Evolutionary conservation across 164 flowering plant species (phyloP).

Genomic region (Warburgia ugandensis): DNA sequence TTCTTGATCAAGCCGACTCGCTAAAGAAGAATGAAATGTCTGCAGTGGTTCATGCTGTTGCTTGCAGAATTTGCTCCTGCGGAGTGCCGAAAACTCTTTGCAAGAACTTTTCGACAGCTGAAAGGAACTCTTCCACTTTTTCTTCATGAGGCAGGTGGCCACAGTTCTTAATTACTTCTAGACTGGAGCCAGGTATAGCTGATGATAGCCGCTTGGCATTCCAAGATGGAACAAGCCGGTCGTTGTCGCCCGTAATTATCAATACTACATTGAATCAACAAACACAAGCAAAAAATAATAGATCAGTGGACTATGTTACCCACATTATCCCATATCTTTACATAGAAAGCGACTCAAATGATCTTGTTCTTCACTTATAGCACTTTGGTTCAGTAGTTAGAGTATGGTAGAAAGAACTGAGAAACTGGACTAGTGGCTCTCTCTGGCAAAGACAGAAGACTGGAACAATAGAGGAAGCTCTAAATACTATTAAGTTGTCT

Average conservation of each 20-base stretch:
- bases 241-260: conserved; percentile 76
- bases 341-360: too few relatives aligned
- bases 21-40: too few relatives aligned
- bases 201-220: conserved; percentile 63
- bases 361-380: too few relatives aligned
- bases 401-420: too few relatives aligned
- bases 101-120: conserved; percentile 54
- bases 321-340: too few relatives aligned
- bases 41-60: conserved; percentile 22
- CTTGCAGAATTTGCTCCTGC: conserved; percentile 25
- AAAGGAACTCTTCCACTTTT: conserved; percentile 57
- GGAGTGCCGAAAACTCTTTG: conserved; percentile 29
- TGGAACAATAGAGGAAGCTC: too few relatives aligned
- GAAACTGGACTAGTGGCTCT: too few relatives aligned
- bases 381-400: too few relatives aligned
- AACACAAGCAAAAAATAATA: neutral
- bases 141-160: conserved; percentile 98
- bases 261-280: conserved; percentile 40
- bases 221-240: conserved; percentile 86
- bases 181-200: conserved; percentile 58
- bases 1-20: too few relatives aligned
- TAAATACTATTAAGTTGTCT: too few relatives aligned
- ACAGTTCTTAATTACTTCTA: conserved; percentile 71
- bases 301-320: too few relatives aligned
- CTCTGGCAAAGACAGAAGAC: too few relatives aligned